Evolutionary conservation across 352 stramenopile species (phyloP).

Genomic region (Lagenidium giganteum): DNA sequence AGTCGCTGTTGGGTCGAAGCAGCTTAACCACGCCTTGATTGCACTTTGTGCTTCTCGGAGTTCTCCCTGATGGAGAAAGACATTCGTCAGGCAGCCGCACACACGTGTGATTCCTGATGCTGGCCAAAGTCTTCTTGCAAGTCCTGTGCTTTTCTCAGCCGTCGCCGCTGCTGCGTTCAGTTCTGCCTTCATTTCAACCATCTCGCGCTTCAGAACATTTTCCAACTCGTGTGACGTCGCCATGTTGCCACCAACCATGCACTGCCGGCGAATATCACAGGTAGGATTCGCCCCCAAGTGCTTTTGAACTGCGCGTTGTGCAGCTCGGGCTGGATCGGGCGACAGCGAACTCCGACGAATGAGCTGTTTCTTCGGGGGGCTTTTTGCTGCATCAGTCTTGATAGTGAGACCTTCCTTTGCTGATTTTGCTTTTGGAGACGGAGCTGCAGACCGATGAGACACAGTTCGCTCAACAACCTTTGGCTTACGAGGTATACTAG

Average conservation of each 20-base stretch:
- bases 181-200: constrained; percentile 45
- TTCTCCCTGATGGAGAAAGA: constrained; percentile 57
- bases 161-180: constrained; percentile 42
- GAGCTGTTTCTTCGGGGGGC: no score
- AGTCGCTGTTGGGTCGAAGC: constrained; percentile 58
- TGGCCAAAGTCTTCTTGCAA: constrained; percentile 56
- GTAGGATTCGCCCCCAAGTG: constrained; percentile 47
- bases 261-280: constrained; percentile 52
- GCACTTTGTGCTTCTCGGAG: constrained; percentile 33
- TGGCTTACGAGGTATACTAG: no score
- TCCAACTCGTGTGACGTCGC: constrained; percentile 45
- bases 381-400: no score
- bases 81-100: constrained; percentile 50
- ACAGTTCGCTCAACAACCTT: no score
- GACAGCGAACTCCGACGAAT: constrained; percentile 31
- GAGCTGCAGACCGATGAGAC: no score
- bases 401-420: no score
- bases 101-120: constrained; percentile 58
- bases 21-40: constrained; percentile 51
- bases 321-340: constrained; percentile 27
- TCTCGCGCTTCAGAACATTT: constrained; percentile 36
- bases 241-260: constrained; percentile 53
- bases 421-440: no score
- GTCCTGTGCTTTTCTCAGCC: constrained; percentile 41
- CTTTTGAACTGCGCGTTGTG: constrained; percentile 49